These are phyloP conservation scores for Lenwebbia sp. DNA, from an alignment of 345 rosid genomes.

Conservation along the genomic window DNA sequence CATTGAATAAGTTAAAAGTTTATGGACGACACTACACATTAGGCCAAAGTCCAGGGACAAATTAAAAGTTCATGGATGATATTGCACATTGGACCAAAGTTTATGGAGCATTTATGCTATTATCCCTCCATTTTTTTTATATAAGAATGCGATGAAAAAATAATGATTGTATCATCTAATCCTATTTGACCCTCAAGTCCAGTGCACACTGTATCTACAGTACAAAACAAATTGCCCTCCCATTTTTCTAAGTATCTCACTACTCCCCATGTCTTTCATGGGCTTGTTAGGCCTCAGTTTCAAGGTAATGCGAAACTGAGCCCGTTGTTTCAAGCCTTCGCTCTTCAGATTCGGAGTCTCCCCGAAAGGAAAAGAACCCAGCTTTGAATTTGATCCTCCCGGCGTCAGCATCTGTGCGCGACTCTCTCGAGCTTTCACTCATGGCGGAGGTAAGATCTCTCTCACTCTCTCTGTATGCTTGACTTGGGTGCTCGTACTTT, in stretches of 20 bases:
- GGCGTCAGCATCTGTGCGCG: neutral
- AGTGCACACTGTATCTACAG: neutral
- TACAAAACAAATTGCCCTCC: neutral
- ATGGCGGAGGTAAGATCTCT: neutral
- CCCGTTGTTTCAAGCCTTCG: neutral
- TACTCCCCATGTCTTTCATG: neutral
- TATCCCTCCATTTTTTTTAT: neutral
- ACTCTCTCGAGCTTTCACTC: neutral
- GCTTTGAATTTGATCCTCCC: neutral
- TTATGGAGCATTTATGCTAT: neutral
- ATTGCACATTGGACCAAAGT: rapidly evolving
- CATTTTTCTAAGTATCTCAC: neutral
- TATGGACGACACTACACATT: neutral
- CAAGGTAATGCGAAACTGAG: neutral
- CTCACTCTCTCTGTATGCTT: neutral
- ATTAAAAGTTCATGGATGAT: rapidly evolving
- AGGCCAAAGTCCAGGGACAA: neutral
- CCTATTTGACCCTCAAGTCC: neutral
- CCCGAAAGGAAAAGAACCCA: neutral
- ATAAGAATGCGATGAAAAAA: neutral
- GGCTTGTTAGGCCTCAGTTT: neutral
- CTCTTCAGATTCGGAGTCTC: neutral
- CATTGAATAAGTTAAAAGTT: neutral
- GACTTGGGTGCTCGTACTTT: neutral
- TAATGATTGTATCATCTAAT: neutral